Percentiles rank a stretch among this genome's conserved stretches.
Conservation (phyloP, 2,329 filamentous ascomycete species). For the Claviceps paspali region DNA sequence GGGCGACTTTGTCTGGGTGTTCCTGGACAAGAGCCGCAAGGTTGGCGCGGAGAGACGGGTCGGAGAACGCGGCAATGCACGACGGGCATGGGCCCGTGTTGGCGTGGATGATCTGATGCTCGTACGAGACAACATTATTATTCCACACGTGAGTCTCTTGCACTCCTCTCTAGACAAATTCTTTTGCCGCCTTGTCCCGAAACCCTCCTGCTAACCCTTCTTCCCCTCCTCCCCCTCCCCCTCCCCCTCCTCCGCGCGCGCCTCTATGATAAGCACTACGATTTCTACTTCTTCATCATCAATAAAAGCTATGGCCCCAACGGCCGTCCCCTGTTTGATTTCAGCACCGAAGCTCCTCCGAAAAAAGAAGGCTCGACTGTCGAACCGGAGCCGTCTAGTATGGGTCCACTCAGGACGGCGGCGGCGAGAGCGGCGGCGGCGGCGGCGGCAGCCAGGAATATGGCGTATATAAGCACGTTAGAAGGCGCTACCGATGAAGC, state of each 20-base stretch:
- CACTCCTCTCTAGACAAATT: too few relatives aligned
- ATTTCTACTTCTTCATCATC: slow-evolving; percentile 93
- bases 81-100: slow-evolving; percentile 79
- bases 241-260: background rate
- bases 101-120: slow-evolving; percentile 93
- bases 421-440: slow-evolving; percentile 23
- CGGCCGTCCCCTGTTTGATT: slow-evolving; percentile 62
- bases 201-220: too few relatives aligned
- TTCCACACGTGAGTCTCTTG: slow-evolving; percentile 78
- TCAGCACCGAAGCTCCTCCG: slow-evolving; percentile 35
- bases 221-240: too few relatives aligned
- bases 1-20: slow-evolving; percentile 84
- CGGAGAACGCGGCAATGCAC: slow-evolving; percentile 47
- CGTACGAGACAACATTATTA: slow-evolving; percentile 76
- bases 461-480: slow-evolving; percentile 36
- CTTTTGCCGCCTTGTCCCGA: too few relatives aligned
- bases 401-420: slow-evolving; percentile 15
- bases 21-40: slow-evolving; percentile 81
- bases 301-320: slow-evolving; percentile 68
- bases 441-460: too few relatives aligned
- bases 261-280: slow-evolving; percentile 58
- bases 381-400: slow-evolving; percentile 1
- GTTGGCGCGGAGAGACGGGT: slow-evolving; percentile 73
- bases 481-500: slow-evolving; percentile 73
- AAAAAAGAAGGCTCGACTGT: slow-evolving; percentile 4